Conservation (phyloP, 495 filamentous ascomycete genomes). For the Ascobolus immersus region DNA sequence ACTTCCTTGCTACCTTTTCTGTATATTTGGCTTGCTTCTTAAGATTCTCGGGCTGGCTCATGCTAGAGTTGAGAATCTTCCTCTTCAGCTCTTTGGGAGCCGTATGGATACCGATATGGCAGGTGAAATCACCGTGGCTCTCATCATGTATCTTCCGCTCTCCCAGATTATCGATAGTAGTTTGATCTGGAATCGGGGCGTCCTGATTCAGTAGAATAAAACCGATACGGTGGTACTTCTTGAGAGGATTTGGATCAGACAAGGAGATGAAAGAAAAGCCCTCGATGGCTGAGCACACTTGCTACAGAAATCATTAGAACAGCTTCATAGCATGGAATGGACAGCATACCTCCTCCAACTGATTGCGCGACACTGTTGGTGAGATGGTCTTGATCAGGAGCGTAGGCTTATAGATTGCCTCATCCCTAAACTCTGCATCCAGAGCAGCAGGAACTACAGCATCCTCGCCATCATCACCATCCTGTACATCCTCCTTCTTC, state of each 20-base stretch:
- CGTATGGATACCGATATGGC: slow-evolving; percentile 77
- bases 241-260: slow-evolving; percentile 91
- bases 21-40: slow-evolving; percentile 14
- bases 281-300: slow-evolving; percentile 25
- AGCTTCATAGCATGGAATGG: too few species aligned
- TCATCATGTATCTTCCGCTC: slow-evolving; percentile 90
- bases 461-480: slow-evolving; percentile 71
- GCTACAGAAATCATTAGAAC: too few species aligned
- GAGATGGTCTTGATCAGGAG: slow-evolving; percentile 95
- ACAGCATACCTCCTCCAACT: slow-evolving; percentile 38
- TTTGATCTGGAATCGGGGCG: slow-evolving; percentile 31
- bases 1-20: slow-evolving; percentile 30
- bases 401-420: slow-evolving; percentile 59
- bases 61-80: slow-evolving; percentile 43
- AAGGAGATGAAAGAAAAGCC: slow-evolving; percentile 18
- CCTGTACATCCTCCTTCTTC: slow-evolving; percentile 87
- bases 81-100: slow-evolving; percentile 21
- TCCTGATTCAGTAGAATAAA: slow-evolving; percentile 44
- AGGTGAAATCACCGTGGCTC: slow-evolving; percentile 77
- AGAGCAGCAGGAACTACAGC: slow-evolving; percentile 62
- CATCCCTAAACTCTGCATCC: slow-evolving; percentile 61
- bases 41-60: slow-evolving; percentile 17
- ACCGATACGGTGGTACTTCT: slow-evolving; percentile 91
- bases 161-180: slow-evolving; percentile 75
- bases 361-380: slow-evolving; percentile 79